phyloP scores from a whole-genome alignment of 2,329 filamentous ascomycete species.

The Diaporthe australafricana region DNA sequence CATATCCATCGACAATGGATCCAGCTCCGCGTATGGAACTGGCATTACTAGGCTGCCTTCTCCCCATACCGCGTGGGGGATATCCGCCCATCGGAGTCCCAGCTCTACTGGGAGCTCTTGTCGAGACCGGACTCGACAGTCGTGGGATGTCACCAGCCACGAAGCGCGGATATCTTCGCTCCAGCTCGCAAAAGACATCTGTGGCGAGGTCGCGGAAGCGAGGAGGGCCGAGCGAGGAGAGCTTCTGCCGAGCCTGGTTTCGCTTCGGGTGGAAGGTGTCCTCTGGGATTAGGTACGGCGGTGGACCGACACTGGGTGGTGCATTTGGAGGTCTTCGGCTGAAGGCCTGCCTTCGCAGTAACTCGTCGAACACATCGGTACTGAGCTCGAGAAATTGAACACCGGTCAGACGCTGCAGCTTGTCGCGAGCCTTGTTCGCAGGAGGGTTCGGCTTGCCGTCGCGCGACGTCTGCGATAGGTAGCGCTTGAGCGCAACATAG shows the following conservation, averaged over 20 bases:
- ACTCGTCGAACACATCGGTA: slow-evolving; percentile 96
- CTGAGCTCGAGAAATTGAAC: slow-evolving; percentile 98
- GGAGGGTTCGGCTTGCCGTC: slow-evolving; percentile 81
- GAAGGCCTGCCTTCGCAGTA: slow-evolving; percentile 84
- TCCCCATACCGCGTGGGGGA: slow-evolving; percentile 63
- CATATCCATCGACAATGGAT: slow-evolving; percentile 55
- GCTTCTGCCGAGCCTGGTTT: slow-evolving; percentile 95
- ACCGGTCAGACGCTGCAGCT: slow-evolving; percentile 87
- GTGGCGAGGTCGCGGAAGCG: slow-evolving; percentile 93
- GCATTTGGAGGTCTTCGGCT: slow-evolving; percentile 65
- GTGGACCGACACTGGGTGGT: slow-evolving; percentile 63
- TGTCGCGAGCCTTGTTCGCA: slow-evolving; percentile 92
- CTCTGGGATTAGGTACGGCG: slow-evolving; percentile 84
- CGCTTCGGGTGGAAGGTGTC: slow-evolving; percentile 94
- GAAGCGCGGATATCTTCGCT: slow-evolving; percentile 89
- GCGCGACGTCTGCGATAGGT: slow-evolving; percentile 75
- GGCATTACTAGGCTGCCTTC: slow-evolving; percentile 70
- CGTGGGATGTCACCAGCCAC: slow-evolving; percentile 76
- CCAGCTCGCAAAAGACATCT: slow-evolving; percentile 95
- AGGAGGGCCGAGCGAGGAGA: slow-evolving; percentile 87
- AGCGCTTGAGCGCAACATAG: slow-evolving; percentile 82
- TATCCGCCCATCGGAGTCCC: slow-evolving; percentile 67
- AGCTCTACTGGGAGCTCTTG: slow-evolving; percentile 70
- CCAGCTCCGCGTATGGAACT: slow-evolving; percentile 65
- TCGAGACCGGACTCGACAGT: slow-evolving; percentile 74